Evolutionary conservation across 2,329 filamentous ascomycete genomes (phyloP), one percentile per base, ranked within the genome.

Genomic region (Trichophyton mentagrophytes): DNA sequence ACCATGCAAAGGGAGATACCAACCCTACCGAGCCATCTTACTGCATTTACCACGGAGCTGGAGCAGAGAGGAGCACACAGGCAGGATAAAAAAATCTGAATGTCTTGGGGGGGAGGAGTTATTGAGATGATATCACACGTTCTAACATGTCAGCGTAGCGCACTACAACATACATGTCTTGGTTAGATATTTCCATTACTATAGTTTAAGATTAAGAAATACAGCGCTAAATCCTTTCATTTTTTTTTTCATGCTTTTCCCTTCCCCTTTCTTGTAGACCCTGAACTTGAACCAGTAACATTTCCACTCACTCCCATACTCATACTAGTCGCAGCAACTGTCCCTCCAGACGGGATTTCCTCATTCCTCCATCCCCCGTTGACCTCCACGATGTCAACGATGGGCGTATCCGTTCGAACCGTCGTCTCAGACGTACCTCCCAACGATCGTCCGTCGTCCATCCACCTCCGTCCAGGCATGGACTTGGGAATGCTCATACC

Each of bases 311-410:
- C 44, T 15, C 25, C 27, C 17, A 9, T 7, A 17, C 33, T 8
- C 2, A 33, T 9, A 33, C 30, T 9, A 9, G 33, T 38, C 7
- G 5, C 27, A 30, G 6, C 5, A 30, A 4, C 3, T 7, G 33
- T 38, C 8, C 27, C 27, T 30, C 27, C 27, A 30, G 27, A 30
- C 11, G 49, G 22, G 13, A 55, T 11, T n/a, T 36, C 33, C 27
- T 55, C 49, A 33, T 59, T 49, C 27, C 27, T 27, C 64, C 64
- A 65, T 1, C 63, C 63, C 1, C 59, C 63, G 46, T 65, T 62
- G 27, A 62, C 58, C 46, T 65, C 64, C 47, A 65, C 59, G 25
- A 65, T 57, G 38, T 65, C 63, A 25, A 65, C 60, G 51, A 65
- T 58, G 42, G 58, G 51, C 17, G 22, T 49, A 6, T 49, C 46